Evolutionary conservation across 2,329 filamentous ascomycete genomes (phyloP), one percentile per base, ranked within the genome.

Genomic region (Xylariaceae sp.): DNA sequence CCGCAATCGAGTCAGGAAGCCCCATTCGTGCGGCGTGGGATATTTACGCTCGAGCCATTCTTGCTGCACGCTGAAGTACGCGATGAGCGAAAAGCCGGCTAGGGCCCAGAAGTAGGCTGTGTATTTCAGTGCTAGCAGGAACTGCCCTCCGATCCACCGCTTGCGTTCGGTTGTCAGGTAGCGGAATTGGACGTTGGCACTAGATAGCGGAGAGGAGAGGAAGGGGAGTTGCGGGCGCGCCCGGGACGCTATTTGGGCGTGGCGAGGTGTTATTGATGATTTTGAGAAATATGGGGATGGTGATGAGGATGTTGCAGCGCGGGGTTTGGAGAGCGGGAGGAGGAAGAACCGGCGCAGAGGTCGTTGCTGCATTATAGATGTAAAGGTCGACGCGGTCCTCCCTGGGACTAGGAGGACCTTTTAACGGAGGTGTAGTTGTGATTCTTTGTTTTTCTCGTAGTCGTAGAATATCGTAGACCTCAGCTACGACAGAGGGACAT

Each of bases 11-110:
- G 85, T 88, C 53, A 80, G 68, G 64, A 82, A 85, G 0, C 72
- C 72, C 89, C 91, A 96, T 63, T 95, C 91, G 21, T 79, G 77
- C 1, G 92, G 91, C 1, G 88, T 91, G 0, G 90, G 90, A 62
- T 84, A 88, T 42, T 78, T 73, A 38, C 84, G 77, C 68, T 96
- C 90, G 36, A 88, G 72, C 49, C 76, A 71, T 65, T 95, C 88
- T 59, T 91, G 84, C 60, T 85, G 75, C 27, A 89, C 62, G 14
- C 83, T 83, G 52, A 82, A 79, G 53, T 77, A 76, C 32, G 83
- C 78, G 8, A 86, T 69, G 32, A 79, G 70, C 34, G 82, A 66
- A 48, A 85, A 76, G 36, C 76, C 69, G 6, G 82, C 64, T 33
- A 83, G 76, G 12, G 81, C 76, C 75, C 83, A 91, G 33, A 87